Evolutionary conservation across 78 protist genomes (phyloP).

Genomic region (Chrysochromulina parva): DNA sequence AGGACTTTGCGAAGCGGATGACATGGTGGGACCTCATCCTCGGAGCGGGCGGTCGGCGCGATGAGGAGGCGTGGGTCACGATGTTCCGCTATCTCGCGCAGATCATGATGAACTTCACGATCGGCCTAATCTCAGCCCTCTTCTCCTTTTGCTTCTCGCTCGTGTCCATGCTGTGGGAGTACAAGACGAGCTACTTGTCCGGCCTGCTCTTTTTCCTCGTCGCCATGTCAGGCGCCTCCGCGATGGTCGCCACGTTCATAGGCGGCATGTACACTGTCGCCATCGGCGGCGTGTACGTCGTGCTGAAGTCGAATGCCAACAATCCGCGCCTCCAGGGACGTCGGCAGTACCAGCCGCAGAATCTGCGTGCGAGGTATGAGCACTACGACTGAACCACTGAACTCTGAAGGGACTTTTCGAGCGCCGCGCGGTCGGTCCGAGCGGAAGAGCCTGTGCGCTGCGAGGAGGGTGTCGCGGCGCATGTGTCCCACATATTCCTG

Average conservation of each 20-base stretch:
- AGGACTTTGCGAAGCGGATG: constrained; percentile 25
- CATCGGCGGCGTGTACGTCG: neutral
- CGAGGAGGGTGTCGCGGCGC: too few species aligned
- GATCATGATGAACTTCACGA: constrained; percentile 24
- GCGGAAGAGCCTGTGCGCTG: too few species aligned
- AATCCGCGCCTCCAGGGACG: too few species aligned
- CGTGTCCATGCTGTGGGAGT: neutral
- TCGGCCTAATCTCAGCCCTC: constrained; percentile 2
- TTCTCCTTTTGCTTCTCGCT: neutral
- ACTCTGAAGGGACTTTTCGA: too few species aligned
- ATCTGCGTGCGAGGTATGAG: too few species aligned
- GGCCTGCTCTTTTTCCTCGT: neutral
- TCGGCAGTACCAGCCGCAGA: too few species aligned
- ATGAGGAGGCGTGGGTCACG: neutral
- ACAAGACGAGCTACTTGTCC: neutral
- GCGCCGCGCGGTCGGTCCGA: too few species aligned
- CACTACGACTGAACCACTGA: too few species aligned
- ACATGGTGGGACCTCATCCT: neutral
- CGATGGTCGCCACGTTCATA: neutral
- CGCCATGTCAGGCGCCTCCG: neutral
- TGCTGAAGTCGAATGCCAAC: too few species aligned
- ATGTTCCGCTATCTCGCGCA: neutral
- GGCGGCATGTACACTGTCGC: neutral
- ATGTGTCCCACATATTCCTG: too few species aligned
- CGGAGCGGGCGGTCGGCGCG: neutral